A percentile compares a stretch with the other conserved stretches of the same genome.
Evolutionary conservation across 225 moss, liverwort and hornwort genomes (phyloP).

Genomic region (Sphagnum contortum): DNA sequence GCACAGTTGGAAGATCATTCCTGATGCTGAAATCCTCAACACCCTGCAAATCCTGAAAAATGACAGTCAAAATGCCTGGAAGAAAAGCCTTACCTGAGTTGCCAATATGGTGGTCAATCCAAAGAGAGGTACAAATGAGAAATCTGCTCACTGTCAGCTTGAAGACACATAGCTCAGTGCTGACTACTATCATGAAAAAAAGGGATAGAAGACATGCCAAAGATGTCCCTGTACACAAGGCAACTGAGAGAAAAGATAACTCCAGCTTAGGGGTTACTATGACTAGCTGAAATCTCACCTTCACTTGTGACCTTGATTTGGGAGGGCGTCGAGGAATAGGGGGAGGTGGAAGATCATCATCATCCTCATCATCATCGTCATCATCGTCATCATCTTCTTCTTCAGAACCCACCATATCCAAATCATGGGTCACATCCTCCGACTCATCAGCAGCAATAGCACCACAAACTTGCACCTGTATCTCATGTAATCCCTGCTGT

Average conservation of each 20-base stretch:
- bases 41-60: slow-evolving; percentile 32
- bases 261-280: no score
- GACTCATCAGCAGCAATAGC: slow-evolving; percentile 50
- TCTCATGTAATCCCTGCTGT: slow-evolving; percentile 73
- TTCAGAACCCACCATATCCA: slow-evolving; percentile 71
- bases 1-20: slow-evolving; percentile 75
- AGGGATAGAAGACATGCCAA: no score
- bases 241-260: no score
- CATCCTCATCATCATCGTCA: slow-evolving; percentile 10
- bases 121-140: no score
- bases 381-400: slow-evolving; percentile 1
- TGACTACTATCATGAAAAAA: no score
- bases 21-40: slow-evolving; percentile 54
- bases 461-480: slow-evolving; percentile 50
- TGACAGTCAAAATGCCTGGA: no score
- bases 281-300: slow-evolving; percentile 36
- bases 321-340: slow-evolving; percentile 61
- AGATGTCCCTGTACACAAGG: no score
- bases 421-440: slow-evolving; percentile 84
- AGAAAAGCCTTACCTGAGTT: no score
- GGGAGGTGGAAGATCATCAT: slow-evolving; percentile 83
- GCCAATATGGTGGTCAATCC: no score
- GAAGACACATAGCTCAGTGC: no score
- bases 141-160: no score
- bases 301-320: slow-evolving; percentile 61